Base-by-base conservation (phyloP, 257 asterid species). In the Ehretia macrophylla region DNA sequence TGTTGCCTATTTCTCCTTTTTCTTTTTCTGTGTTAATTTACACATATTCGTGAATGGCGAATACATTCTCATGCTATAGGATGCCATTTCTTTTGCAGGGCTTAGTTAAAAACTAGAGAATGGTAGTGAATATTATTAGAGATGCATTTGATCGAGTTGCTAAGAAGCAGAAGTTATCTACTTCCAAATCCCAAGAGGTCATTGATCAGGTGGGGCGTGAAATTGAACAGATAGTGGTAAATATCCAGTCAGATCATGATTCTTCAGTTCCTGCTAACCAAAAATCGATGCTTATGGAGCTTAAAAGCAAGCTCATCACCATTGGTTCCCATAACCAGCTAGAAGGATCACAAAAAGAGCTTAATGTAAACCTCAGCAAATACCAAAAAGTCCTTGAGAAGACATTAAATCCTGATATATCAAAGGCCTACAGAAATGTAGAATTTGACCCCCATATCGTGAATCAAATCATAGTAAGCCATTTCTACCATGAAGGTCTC, bases 131-230 rank as follows among this genome's bases (percentile, higher is more conserved):
- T 59, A 66, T 62, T 18, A 18, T 83, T 65, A 68, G 72, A 56
- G 85, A 78, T 44, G 77, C 87, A 48, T 71, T 83, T 23, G 87
- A 78, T 72, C 75, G 81, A 69, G 80, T 69, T 56, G 75, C 66
- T 52, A 83, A 80, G 80, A 83, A 66, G 75, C 94, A 78, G 56
- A 79, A 79, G 70, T 17, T 79, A 56, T 85, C 76, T 1, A 53
- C 71, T 37, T 75, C 85, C 20, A 64, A 74, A 69, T 79, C 80
- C 57, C 66, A 73, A 44, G 85, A 82, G 61, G 67, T 80, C 65
- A 78, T 85, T 58, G 71, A 69, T 56, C 77, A 75, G 74, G 79
- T 85, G 56, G 56, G 64, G 55, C 52, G 57, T 65, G 84, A 82
- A 73, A 66, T 85, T 51, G 77, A 74, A 35, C 85, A 73, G 59